Conservation (phyloP, 352 stramenopile species). For the Globisporangium rhizosaccharum region DNA sequence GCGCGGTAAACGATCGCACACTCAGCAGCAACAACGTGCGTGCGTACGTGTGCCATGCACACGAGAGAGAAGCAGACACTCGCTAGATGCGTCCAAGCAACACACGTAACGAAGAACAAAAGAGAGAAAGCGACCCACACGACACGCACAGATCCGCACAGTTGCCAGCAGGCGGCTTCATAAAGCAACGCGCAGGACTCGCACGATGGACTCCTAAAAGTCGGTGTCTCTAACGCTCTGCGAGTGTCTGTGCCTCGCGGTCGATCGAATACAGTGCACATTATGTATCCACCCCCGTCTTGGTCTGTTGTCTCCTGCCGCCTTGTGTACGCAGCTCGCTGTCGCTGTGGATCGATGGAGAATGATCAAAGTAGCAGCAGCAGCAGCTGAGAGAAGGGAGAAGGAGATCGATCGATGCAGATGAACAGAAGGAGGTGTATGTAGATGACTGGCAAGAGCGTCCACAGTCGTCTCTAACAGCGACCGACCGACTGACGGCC, state of each 20-base stretch:
- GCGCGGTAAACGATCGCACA: conserved; percentile 49
- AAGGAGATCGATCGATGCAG: neutral
- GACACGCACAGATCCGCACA: too few relatives aligned
- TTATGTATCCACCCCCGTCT: conserved; percentile 4
- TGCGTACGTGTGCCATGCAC: neutral
- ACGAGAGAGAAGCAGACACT: neutral
- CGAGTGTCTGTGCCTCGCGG: neutral
- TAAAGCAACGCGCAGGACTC: too few relatives aligned
- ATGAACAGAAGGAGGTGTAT: neutral
- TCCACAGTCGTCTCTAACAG: neutral
- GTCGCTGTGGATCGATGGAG: neutral
- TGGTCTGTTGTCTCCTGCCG: neutral
- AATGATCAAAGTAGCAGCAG: too few relatives aligned
- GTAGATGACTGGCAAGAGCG: neutral
- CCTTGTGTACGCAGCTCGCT: neutral
- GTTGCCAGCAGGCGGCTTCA: too few relatives aligned
- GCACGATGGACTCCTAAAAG: too few relatives aligned
- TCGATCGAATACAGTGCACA: conserved; percentile 10
- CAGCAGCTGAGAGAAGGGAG: too few relatives aligned
- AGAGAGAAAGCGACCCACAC: too few relatives aligned
- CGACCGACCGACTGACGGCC: neutral
- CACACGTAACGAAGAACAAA: too few relatives aligned
- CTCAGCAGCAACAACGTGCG: neutral
- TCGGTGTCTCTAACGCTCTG: too few relatives aligned
- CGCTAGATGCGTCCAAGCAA: too few relatives aligned